Evolutionary conservation across 1,284 basidiomycete genomes (phyloP).

Genomic region (Apiotrichum domesticum): DNA sequence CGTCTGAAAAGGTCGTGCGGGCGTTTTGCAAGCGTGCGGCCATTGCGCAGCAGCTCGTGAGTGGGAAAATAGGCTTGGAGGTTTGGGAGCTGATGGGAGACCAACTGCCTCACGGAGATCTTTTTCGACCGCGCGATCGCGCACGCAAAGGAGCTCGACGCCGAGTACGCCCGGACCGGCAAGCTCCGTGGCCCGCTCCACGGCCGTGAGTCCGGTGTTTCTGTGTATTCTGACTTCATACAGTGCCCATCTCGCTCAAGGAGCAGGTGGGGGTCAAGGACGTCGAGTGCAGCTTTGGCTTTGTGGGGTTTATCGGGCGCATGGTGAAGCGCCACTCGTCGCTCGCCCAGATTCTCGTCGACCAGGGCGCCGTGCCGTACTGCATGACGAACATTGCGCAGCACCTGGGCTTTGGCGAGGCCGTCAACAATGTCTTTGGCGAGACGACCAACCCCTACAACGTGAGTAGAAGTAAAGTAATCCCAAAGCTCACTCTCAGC

Average conservation of each 20-base stretch:
- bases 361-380: conserved; percentile 23
- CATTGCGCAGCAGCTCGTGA: conserved; percentile 64
- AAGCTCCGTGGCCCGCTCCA: conserved; percentile 46
- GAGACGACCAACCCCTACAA: conserved; percentile 45
- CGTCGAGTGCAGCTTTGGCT: conserved; percentile 32
- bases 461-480: conserved; percentile 23
- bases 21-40: conserved; percentile 71
- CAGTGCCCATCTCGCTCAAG: conserved; percentile 45
- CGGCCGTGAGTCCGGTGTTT: conserved; percentile 22
- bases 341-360: conserved; percentile 11
- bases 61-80: background rate
- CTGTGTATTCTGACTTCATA: too few relatives aligned
- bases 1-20: conserved; percentile 21
- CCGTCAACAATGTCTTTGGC: conserved; percentile 22
- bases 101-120: conserved; percentile 47
- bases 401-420: conserved; percentile 27
- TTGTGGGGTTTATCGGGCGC: conserved; percentile 12
- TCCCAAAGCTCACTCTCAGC: background rate
- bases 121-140: conserved; percentile 43
- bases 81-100: background rate
- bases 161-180: conserved; percentile 39
- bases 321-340: conserved; percentile 10
- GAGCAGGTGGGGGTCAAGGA: conserved; percentile 21
- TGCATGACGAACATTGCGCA: conserved; percentile 20
- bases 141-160: conserved; percentile 44